Percentiles rank a stretch among this genome's conserved stretches.
phyloP scores from a whole-genome alignment of 495 filamentous ascomycete species.

The Hypoxylon fragiforme region DNA sequence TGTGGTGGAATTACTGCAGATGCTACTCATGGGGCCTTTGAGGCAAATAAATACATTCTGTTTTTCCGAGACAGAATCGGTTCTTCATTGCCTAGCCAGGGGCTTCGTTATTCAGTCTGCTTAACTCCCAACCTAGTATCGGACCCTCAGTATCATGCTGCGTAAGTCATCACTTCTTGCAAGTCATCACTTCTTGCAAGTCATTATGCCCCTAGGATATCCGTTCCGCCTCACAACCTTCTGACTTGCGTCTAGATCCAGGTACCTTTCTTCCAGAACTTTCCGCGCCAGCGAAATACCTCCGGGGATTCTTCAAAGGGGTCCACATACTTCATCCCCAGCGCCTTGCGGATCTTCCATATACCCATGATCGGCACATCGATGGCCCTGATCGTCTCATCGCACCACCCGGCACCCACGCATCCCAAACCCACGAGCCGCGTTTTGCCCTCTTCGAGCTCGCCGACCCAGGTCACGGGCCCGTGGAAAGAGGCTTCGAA shows the following conservation, averaged over 20 bases:
- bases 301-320: neutral
- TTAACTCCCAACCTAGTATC: too few relatives aligned
- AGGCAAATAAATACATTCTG: too few relatives aligned
- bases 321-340: slow-evolving; percentile 7
- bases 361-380: slow-evolving; percentile 23
- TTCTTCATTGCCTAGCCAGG: too few relatives aligned
- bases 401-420: slow-evolving; percentile 35
- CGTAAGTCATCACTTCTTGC: too few relatives aligned
- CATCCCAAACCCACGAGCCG: slow-evolving; percentile 29
- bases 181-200: too few relatives aligned
- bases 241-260: slow-evolving; percentile 1
- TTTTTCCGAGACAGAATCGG: too few relatives aligned
- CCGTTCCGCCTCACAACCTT: neutral
- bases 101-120: too few relatives aligned
- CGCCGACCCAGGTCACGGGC: slow-evolving; percentile 12
- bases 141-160: too few relatives aligned
- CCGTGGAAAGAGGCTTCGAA: slow-evolving; percentile 23
- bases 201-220: too few relatives aligned
- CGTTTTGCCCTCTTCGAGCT: slow-evolving; percentile 5
- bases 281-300: slow-evolving; percentile 10
- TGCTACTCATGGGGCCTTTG: too few relatives aligned
- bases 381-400: slow-evolving; percentile 29
- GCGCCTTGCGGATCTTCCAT: slow-evolving; percentile 15
- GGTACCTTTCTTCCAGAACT: neutral
- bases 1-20: too few relatives aligned